Base-by-base conservation (phyloP, 805 yeast genomes). In the Sungouiozyma ichnusensis region DNA sequence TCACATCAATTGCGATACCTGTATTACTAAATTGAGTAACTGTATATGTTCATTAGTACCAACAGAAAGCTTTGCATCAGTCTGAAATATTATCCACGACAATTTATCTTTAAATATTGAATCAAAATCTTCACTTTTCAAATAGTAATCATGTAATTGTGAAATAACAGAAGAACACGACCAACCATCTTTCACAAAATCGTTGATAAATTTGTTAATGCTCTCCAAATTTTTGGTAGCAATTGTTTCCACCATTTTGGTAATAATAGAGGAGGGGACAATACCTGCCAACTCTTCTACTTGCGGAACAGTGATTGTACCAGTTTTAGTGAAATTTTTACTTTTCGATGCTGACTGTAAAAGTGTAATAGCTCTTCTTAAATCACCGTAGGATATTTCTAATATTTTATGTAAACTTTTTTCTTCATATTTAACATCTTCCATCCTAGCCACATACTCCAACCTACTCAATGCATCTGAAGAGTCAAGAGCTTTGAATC, bases 11-110 rank as follows among this genome's bases (percentile, higher is more conserved):
- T 65, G 62, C 3, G 81, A 69, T n/a, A 80, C 63, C 48, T 75
- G 69, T 9, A 73, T 54, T 24, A 76, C 52, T 49, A 86, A 67
- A 51, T 84, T 82, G 49, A 90, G 69, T 17, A 92, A 54, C 52
- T 85, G 95, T 20, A 90, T 65, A 45, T 83, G 85, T 58, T 90
- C 98, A 53, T 87, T 94, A 3, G 95, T 76, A 14, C 98, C 98
- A 55, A 79, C 85, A 41, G 79, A 73, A 42, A 90, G 67, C 41
- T 79, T 73, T 39, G 76, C 73, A 59, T 90, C 97, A 0, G 85
- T 72, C 35, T 78, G 81, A 52, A 87, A 85, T 19, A 92, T 61
- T 4, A 77, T 62, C 54, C 69, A 63, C 0, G 95, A 73, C 9
- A 86, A 73, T 36, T 62, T 53, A 55, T 78, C 83, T 57, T 90